Percentiles rank a stretch among this genome's conserved stretches.
Evolutionary conservation across 768 basidiomycete species (phyloP).

Genomic region (Psilocybe tampanensis): DNA sequence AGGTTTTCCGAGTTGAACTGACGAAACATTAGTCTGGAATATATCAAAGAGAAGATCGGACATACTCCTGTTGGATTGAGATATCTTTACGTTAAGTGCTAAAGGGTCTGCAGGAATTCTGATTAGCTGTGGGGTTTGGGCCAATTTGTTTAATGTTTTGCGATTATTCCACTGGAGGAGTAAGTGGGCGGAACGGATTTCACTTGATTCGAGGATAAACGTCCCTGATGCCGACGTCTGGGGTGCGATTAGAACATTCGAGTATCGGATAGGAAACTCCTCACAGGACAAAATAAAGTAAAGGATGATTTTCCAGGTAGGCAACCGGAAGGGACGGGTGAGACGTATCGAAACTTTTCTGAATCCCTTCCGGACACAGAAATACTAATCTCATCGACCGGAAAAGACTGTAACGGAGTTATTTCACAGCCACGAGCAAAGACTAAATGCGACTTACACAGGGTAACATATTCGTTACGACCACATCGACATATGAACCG

Average conservation of each 20-base stretch:
- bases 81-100: conserved; percentile 65
- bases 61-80: conserved; percentile 55
- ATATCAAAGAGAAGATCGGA: background rate
- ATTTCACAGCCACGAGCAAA: background rate
- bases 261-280: conserved; percentile 21
- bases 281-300: conserved; percentile 72
- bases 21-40: background rate
- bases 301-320: conserved; percentile 60
- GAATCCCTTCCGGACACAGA: conserved; percentile 64
- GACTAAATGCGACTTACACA: conserved; percentile 56
- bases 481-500: conserved; percentile 61
- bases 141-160: conserved; percentile 34
- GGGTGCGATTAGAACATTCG: conserved; percentile 3
- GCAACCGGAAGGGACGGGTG: conserved; percentile 41
- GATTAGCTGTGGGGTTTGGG: conserved; percentile 42
- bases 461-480: conserved; percentile 67
- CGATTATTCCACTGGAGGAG: conserved; percentile 67
- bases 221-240: conserved; percentile 74
- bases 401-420: conserved; percentile 49
- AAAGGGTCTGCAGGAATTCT: conserved; percentile 63
- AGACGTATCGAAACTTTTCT: conserved; percentile 59
- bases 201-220: conserved; percentile 67
- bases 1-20: conserved; percentile 69
- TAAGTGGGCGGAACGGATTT: conserved; percentile 65
- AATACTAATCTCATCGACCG: conserved; percentile 63